Base-by-base conservation (phyloP, 805 yeast species). In the Pichia nakasei region DNA sequence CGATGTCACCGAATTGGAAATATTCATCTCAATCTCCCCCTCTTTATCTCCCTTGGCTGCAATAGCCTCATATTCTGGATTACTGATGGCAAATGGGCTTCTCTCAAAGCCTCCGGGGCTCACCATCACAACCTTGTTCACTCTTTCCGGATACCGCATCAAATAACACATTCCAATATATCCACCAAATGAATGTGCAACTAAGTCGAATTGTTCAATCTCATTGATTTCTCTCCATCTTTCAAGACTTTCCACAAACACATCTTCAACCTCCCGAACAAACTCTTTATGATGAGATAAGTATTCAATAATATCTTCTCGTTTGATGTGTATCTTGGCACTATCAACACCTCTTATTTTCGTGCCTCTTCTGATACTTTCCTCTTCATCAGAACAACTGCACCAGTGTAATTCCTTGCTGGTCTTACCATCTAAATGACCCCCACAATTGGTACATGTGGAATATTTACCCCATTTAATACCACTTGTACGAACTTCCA, bases 111-210 rank as follows among this genome's bases (percentile, higher is more conserved):
- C 95, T 0, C 82, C 84, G 0, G 95, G 95, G 12, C 87, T 79
- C 3, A 82, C 72, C 21, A 85, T 64, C 2, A 82, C 66, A 50
- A 85, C 61, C 46, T 73, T 72, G 15, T 69, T 61, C 7, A 85
- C 67, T 5, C 68, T 57, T 0, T 72, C 57, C 0, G 88, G 86
- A 52, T 80, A 70, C 48, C 67, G 74, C 36, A 78, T 55, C 2
- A 84, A 69, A 57, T 82, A 85, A 7, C 80, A 73, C 39, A 75
- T 74, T 0, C 85, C 74, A 11, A 45, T 11, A 52, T 82, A 80
- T 0, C 87, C 93, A 27, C 95, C 95, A 50, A 76, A 78, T 0
- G 94, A 84, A 59, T 85, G 95, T 0, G 87, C 91, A 19, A 85
- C 63, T 13, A 85, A 56, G 53, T 75, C 82, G 34, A 85, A 71